Evolutionary conservation across 2,329 filamentous ascomycete genomes (phyloP).

Genomic region (Trichoderma citrinoviride): DNA sequence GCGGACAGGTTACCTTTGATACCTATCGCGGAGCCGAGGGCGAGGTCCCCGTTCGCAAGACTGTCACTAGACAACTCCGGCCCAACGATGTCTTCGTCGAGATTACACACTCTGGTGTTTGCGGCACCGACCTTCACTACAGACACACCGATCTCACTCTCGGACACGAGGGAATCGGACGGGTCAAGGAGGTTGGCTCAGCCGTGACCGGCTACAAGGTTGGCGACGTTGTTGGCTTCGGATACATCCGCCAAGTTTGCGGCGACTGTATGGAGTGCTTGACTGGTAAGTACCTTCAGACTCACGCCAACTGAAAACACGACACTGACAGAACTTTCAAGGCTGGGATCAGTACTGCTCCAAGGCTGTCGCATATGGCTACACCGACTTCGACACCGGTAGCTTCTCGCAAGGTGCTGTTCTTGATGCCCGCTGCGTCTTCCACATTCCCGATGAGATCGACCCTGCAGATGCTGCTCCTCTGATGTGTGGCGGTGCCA

Average conservation of each 20-base stretch:
- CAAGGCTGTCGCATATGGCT: constrained; percentile 52
- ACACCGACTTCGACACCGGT: constrained; percentile 33
- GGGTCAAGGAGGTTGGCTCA: constrained; percentile 52
- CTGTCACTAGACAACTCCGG: constrained; percentile 5
- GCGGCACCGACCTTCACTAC: constrained; percentile 59
- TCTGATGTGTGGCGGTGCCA: constrained; percentile 72
- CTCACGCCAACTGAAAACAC: constrained; percentile 47
- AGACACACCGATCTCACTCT: constrained; percentile 37
- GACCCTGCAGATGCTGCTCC: constrained; percentile 50
- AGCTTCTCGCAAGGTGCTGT: constrained; percentile 35
- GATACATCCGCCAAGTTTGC: constrained; percentile 29
- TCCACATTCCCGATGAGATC: constrained; percentile 46
- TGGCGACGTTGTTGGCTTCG: constrained; percentile 63
- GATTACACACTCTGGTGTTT: constrained; percentile 65
- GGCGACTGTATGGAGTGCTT: constrained; percentile 15
- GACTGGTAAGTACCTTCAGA: background rate
- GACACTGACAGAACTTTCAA: constrained; percentile 42
- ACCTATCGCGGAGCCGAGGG: constrained; percentile 11
- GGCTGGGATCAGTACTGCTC: constrained; percentile 45
- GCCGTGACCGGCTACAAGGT: constrained; percentile 49
- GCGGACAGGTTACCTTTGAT: constrained; percentile 14
- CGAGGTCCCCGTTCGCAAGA: constrained; percentile 9
- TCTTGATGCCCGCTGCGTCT: constrained; percentile 43
- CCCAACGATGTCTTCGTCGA: constrained; percentile 58
- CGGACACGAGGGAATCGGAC: constrained; percentile 65